Conservation (phyloP, 179 eudicot species). For the Silene coronaria region DNA sequence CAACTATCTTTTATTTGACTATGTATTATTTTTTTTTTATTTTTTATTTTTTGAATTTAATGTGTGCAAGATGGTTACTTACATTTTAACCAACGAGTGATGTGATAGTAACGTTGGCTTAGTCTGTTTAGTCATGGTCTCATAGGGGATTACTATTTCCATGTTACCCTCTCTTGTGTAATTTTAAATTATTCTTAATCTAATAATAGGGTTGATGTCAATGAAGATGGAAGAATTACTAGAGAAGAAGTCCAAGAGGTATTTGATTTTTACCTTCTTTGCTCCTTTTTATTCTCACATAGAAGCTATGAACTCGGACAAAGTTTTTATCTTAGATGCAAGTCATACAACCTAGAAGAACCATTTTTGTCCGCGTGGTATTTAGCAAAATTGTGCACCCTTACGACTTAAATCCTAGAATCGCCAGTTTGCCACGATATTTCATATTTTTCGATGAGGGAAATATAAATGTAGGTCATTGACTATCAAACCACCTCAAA, state of each 20-base stretch:
- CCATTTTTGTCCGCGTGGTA: too few relatives aligned
- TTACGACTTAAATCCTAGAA: too few relatives aligned
- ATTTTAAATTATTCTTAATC: neutral
- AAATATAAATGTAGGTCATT: too few relatives aligned
- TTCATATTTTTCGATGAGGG: too few relatives aligned
- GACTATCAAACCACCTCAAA: too few relatives aligned
- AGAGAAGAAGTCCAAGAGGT: constrained; percentile 86
- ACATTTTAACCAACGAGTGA: neutral
- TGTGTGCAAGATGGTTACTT: neutral
- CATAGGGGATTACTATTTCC: neutral
- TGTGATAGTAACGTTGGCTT: constrained; percentile 5
- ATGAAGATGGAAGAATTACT: constrained; percentile 81
- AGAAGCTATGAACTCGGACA: too few relatives aligned
- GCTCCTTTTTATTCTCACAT: neutral
- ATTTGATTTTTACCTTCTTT: constrained; percentile 17
- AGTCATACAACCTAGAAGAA: neutral
- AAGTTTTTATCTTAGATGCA: too few relatives aligned
- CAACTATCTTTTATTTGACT: neutral
- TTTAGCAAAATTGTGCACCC: too few relatives aligned
- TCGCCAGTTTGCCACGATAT: too few relatives aligned
- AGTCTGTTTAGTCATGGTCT: neutral
- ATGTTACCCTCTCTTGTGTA: neutral
- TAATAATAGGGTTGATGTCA: constrained; percentile 62
- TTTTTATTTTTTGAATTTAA: neutral
- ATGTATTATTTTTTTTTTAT: too few relatives aligned